phyloP scores from a whole-genome alignment of 441 rosid species.

The Breynia disticha region DNA sequence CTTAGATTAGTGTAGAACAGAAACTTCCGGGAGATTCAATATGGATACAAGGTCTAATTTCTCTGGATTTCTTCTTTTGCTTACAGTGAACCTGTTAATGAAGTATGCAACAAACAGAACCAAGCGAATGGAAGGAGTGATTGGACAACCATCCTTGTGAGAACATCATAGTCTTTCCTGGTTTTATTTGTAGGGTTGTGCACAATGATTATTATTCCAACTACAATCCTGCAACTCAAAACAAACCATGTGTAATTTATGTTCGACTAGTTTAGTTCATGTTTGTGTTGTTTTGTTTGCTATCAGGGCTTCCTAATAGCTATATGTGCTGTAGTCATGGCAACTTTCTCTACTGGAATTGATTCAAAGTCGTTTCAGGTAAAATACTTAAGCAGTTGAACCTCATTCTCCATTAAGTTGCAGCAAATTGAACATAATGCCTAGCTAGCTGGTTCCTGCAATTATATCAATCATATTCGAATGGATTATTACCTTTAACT shows the following conservation, averaged over 20 bases:
- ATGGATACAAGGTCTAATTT: neutral
- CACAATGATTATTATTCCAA: no score
- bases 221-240: no score
- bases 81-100: constrained; percentile 61
- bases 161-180: constrained; percentile 6
- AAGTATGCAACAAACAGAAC: constrained; percentile 38
- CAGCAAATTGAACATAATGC: no score
- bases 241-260: no score
- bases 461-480: neutral
- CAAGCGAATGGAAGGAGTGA: constrained; percentile 33
- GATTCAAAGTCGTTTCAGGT: constrained; percentile 85
- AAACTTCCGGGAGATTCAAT: neutral
- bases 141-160: constrained; percentile 70
- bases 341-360: constrained; percentile 89
- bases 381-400: constrained; percentile 6
- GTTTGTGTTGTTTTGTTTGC: neutral
- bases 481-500: neutral
- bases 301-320: constrained; percentile 75
- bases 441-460: no score
- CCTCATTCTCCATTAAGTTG: neutral
- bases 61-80: constrained; percentile 9
- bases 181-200: neutral
- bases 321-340: constrained; percentile 70
- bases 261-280: no score
- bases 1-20: neutral